phyloP scores from a whole-genome alignment of 2,329 filamentous ascomycete genomes.

The Neonectria ditissima region DNA sequence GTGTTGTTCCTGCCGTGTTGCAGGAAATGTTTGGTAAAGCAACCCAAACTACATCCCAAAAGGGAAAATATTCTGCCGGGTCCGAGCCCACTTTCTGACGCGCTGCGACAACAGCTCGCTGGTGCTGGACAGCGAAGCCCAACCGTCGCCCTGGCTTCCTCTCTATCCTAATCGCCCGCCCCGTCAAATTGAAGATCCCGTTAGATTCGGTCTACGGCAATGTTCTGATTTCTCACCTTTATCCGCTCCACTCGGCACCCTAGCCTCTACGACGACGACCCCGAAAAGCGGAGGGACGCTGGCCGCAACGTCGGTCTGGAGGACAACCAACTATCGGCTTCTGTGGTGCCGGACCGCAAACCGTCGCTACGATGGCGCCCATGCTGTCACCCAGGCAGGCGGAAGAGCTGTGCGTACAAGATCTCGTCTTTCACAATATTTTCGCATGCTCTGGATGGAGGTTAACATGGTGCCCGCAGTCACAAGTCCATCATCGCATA shows the following conservation, averaged over 20 bases:
- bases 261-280: slow-evolving; percentile 3
- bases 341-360: slow-evolving; percentile 21
- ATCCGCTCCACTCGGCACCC: slow-evolving; percentile 4
- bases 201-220: slow-evolving; percentile 9
- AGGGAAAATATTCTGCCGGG: slow-evolving; percentile 28
- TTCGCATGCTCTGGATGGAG: slow-evolving; percentile 30
- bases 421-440: neutral
- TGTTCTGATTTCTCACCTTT: slow-evolving; percentile 7
- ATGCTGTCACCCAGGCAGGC: slow-evolving; percentile 84
- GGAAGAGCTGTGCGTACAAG: slow-evolving; percentile 81
- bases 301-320: slow-evolving; percentile 24
- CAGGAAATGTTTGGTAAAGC: slow-evolving; percentile 1
- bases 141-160: slow-evolving; percentile 15
- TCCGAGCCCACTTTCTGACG: slow-evolving; percentile 27
- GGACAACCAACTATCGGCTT: slow-evolving; percentile 20
- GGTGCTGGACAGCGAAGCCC: slow-evolving; percentile 25
- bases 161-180: slow-evolving; percentile 17
- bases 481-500: slow-evolving; percentile 97
- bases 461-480: slow-evolving; percentile 58
- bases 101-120: slow-evolving; percentile 23
- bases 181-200: neutral
- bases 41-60: slow-evolving; percentile 6
- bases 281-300: slow-evolving; percentile 14
- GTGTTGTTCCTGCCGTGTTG: slow-evolving; percentile 7
- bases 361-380: slow-evolving; percentile 69